These are phyloP conservation scores for Penicillium sp. DNA, from an alignment of 2,329 filamentous ascomycete genomes.

Conservation along the genomic window DNA sequence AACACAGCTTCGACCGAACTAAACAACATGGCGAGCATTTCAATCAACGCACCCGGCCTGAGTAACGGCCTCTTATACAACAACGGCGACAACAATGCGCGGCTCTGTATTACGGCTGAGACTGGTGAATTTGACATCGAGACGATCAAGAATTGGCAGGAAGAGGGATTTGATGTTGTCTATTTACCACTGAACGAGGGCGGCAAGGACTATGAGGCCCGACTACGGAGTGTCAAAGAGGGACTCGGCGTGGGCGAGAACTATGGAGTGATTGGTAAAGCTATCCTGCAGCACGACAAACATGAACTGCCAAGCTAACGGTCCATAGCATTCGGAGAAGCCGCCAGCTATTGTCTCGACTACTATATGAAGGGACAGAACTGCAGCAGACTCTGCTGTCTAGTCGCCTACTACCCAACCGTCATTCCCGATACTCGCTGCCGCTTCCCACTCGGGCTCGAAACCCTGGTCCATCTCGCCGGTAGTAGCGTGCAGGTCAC, in stretches of 20 bases:
- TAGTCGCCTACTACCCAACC: constrained; percentile 65
- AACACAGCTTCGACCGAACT: background rate
- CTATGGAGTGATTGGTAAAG: constrained; percentile 60
- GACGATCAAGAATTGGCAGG: constrained; percentile 55
- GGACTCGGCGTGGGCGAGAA: constrained; percentile 58
- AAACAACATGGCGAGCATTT: constrained; percentile 32
- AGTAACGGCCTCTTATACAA: constrained; percentile 36
- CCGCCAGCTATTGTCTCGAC: constrained; percentile 60
- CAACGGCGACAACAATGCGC: constrained; percentile 32
- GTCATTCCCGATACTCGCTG: constrained; percentile 53
- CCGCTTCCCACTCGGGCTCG: constrained; percentile 37
- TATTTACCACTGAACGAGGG: constrained; percentile 58
- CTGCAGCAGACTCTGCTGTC: constrained; percentile 53
- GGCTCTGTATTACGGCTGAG: constrained; percentile 36
- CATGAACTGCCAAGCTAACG: background rate
- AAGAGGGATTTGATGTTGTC: constrained; percentile 61
- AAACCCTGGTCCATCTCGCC: constrained; percentile 60
- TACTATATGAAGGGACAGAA: constrained; percentile 58
- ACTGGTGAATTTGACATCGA: constrained; percentile 53
- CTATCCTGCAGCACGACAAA: background rate
- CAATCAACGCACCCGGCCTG: constrained; percentile 34
- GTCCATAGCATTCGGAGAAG: constrained; percentile 59
- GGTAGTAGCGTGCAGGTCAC: constrained; percentile 51
- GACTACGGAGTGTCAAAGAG: constrained; percentile 54
- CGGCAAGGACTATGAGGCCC: constrained; percentile 52